Conservation (phyloP, 371 early-diverging fungal species). For the Zychaea mexicana region DNA sequence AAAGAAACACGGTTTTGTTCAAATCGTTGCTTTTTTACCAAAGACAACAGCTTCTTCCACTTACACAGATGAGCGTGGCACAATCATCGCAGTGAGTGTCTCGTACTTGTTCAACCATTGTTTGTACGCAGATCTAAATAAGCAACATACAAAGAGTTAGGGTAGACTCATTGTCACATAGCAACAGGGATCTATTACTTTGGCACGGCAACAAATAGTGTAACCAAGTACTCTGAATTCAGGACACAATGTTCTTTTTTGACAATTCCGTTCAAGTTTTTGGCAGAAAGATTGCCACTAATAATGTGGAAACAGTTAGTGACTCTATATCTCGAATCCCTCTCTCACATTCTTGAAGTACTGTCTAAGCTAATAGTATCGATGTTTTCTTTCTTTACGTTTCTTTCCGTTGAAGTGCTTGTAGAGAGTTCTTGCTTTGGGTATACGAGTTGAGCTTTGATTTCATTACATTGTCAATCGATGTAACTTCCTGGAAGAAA, state of each 20-base stretch:
- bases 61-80: constrained; percentile 92
- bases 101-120: constrained; percentile 91
- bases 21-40: too few relatives aligned
- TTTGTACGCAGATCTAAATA: constrained; percentile 61
- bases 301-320: neutral
- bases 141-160: neutral
- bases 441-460: constrained; percentile 84
- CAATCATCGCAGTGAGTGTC: constrained; percentile 89
- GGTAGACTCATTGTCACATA: too few relatives aligned
- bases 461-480: constrained; percentile 87
- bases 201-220: constrained; percentile 95
- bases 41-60: too few relatives aligned
- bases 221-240: constrained; percentile 92
- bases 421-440: constrained; percentile 77
- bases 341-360: too few relatives aligned
- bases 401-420: constrained; percentile 80
- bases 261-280: constrained; percentile 83
- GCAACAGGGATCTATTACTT: constrained; percentile 46
- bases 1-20: too few relatives aligned
- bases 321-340: neutral
- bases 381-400: constrained; percentile 50
- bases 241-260: constrained; percentile 88
- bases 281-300: constrained; percentile 92
- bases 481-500: constrained; percentile 74
- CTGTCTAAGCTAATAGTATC: too few relatives aligned